phyloP scores from a whole-genome alignment of 805 yeast genomes.

The Zygotorulaspora chibaensis region DNA sequence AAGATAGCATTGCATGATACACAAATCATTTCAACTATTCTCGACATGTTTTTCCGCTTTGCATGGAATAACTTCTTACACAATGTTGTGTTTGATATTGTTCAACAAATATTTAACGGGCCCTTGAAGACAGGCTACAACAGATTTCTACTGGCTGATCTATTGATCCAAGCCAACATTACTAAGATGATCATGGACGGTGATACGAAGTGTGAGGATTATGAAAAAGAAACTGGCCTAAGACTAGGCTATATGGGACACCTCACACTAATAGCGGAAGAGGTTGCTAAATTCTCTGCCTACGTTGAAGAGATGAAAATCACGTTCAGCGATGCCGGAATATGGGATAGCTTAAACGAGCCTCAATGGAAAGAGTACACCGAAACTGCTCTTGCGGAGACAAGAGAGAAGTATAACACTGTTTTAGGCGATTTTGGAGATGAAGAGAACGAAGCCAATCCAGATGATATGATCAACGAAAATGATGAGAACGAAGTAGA shows the following conservation, averaged over 20 bases:
- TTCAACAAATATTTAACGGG: slow-evolving; percentile 79
- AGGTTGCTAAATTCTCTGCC: slow-evolving; percentile 78
- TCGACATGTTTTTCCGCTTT: slow-evolving; percentile 64
- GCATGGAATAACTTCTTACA: slow-evolving; percentile 86
- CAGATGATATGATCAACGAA: slow-evolving; percentile 32
- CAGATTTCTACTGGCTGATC: slow-evolving; percentile 54
- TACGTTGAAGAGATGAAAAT: slow-evolving; percentile 39
- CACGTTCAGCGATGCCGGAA: slow-evolving; percentile 24
- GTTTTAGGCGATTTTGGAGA: slow-evolving; percentile 71
- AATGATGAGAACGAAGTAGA: slow-evolving; percentile 19
- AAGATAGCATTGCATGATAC: slow-evolving; percentile 67
- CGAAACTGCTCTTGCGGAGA: slow-evolving; percentile 74
- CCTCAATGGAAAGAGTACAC: slow-evolving; percentile 75
- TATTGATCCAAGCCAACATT: slow-evolving; percentile 55
- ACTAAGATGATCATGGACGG: slow-evolving; percentile 64
- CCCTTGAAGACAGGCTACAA: slow-evolving; percentile 68
- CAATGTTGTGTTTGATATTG: slow-evolving; percentile 78
- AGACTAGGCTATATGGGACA: slow-evolving; percentile 97
- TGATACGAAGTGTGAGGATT: slow-evolving; percentile 52
- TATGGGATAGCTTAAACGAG: slow-evolving; percentile 27
- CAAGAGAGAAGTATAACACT: slow-evolving; percentile 91
- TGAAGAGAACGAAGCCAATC: slow-evolving; percentile 30
- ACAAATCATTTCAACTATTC: slow-evolving; percentile 51
- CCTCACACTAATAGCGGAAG: slow-evolving; percentile 87
- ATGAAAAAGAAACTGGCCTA: slow-evolving; percentile 57